phyloP scores from a whole-genome alignment of 2,329 filamentous ascomycete genomes.

The Endothia cerciana region DNA sequence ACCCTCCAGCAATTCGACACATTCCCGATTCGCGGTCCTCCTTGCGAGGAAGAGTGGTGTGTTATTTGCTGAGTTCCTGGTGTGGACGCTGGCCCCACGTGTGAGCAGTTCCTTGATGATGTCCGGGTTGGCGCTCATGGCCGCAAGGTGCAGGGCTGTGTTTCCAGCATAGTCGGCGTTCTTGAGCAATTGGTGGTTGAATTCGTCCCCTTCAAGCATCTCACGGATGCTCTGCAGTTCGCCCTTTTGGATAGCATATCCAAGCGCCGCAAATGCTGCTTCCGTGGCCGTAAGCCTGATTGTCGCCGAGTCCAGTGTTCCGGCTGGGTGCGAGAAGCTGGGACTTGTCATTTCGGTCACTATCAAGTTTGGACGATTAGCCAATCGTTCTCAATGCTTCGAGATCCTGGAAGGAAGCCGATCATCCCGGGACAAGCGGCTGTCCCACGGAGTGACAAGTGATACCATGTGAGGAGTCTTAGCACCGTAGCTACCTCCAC shows the following conservation, averaged over 20 bases:
- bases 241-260: slow-evolving; percentile 77
- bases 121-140: slow-evolving; percentile 56
- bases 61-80: slow-evolving; percentile 66
- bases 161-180: slow-evolving; percentile 82
- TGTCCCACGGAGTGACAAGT: neutral
- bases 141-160: slow-evolving; percentile 65
- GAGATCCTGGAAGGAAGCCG: neutral
- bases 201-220: slow-evolving; percentile 68
- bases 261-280: slow-evolving; percentile 74
- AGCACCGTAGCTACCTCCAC: too few relatives aligned
- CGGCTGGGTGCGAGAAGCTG: slow-evolving; percentile 75
- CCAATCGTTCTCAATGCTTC: neutral
- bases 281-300: slow-evolving; percentile 52
- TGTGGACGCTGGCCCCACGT: slow-evolving; percentile 68
- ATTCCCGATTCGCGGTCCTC: slow-evolving; percentile 58
- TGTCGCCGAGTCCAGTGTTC: slow-evolving; percentile 48
- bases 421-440: neutral
- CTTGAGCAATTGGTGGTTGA: slow-evolving; percentile 62
- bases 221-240: slow-evolving; percentile 68
- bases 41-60: slow-evolving; percentile 68
- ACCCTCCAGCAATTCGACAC: slow-evolving; percentile 57
- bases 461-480: too few relatives aligned
- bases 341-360: slow-evolving; percentile 76
- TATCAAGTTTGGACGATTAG: slow-evolving; percentile 3
- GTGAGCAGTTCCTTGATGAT: slow-evolving; percentile 63